phyloP scores from a whole-genome alignment of 83 land plant genomes.

The Picea abies region DNA sequence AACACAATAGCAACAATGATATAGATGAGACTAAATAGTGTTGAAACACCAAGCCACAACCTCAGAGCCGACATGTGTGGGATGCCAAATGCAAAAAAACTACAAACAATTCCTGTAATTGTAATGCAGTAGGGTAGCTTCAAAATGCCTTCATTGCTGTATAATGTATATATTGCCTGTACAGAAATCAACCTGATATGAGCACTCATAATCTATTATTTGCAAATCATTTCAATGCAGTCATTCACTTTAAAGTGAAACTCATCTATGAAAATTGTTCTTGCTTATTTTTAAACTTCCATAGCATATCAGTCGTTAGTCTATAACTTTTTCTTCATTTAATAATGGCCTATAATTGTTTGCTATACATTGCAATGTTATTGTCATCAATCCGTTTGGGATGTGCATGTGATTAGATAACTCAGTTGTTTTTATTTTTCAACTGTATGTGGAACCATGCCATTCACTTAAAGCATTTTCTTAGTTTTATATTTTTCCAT shows the following conservation, averaged over 20 bases:
- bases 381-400: not conserved
- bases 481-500: too few species aligned
- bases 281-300: not conserved
- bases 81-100: conserved; percentile 61
- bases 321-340: not conserved
- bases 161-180: conserved; percentile 58
- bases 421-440: not conserved
- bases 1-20: conserved; percentile 47
- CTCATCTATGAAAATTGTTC: not conserved
- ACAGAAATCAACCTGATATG: conserved; percentile 13
- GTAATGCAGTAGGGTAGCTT: conserved; percentile 66
- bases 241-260: not conserved
- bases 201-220: not conserved
- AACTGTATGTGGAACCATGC: not conserved
- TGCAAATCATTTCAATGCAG: not conserved
- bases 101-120: conserved; percentile 64
- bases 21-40: conserved; percentile 53
- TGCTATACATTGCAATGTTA: not conserved
- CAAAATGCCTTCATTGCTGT: conserved; percentile 40
- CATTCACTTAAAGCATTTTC: not conserved
- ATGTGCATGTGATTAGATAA: not conserved
- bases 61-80: conserved; percentile 73
- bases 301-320: not conserved
- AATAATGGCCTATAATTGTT: not conserved
- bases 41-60: conserved; percentile 71